A percentile compares a stretch with the other conserved stretches of the same genome.
Conservation (phyloP, 352 stramenopile genomes). For the Globisporangium radiosum region DNA sequence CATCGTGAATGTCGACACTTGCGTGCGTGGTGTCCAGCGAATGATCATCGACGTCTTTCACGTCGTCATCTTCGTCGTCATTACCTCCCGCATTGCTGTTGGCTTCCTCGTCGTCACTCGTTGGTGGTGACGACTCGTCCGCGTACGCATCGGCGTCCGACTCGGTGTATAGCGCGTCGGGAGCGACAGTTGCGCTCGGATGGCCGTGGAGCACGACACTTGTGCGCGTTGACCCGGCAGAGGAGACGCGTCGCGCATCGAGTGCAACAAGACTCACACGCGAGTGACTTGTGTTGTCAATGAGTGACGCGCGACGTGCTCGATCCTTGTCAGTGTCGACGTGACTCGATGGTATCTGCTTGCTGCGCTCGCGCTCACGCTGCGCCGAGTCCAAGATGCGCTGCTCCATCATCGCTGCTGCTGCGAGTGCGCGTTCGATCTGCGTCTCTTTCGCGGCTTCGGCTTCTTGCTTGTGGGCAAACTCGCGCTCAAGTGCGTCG, state of each 20-base stretch:
- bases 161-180: neutral
- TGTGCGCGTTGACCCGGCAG: slow-evolving; percentile 9
- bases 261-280: neutral
- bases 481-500: slow-evolving; percentile 28
- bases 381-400: slow-evolving; percentile 26
- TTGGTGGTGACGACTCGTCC: neutral
- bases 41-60: neutral
- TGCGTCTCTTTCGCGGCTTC: slow-evolving; percentile 19
- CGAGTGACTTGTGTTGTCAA: neutral
- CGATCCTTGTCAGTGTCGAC: neutral
- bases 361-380: slow-evolving; percentile 4
- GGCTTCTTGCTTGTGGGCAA: slow-evolving; percentile 17
- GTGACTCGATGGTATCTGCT: neutral
- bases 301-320: slow-evolving; percentile 3
- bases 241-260: slow-evolving; percentile 8
- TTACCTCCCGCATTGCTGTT: neutral
- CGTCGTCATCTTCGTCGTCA: neutral
- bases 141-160: neutral
- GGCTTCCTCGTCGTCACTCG: neutral
- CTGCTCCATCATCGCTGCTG: slow-evolving; percentile 25
- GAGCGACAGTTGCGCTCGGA: neutral
- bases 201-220: neutral
- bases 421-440: slow-evolving; percentile 14
- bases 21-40: too few relatives aligned
- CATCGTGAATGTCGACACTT: too few relatives aligned